Evolutionary conservation across 805 yeast species (phyloP).

Genomic region (Saturnispora dispora): DNA sequence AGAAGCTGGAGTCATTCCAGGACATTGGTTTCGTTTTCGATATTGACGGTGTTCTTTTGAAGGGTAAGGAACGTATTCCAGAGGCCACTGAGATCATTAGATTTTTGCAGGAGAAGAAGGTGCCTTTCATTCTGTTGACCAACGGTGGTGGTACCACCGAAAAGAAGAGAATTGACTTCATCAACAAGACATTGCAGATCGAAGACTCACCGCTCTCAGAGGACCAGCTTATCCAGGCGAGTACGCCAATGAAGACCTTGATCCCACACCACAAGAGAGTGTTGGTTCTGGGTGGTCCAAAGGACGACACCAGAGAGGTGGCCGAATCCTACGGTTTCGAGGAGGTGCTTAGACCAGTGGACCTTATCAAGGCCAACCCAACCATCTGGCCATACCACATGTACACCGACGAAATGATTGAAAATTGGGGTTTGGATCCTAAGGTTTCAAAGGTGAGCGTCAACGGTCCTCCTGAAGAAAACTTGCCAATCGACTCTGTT

Average conservation of each 20-base stretch:
- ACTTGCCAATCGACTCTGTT: conserved; percentile 57
- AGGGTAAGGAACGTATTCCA: conserved; percentile 61
- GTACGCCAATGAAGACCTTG: conserved; percentile 71
- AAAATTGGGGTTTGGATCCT: conserved; percentile 33
- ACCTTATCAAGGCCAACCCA: conserved; percentile 51
- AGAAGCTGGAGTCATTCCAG: conserved; percentile 8
- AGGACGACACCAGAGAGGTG: conserved; percentile 63
- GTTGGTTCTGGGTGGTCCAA: conserved; percentile 76
- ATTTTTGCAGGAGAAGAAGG: conserved; percentile 36
- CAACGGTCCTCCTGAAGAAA: conserved; percentile 18
- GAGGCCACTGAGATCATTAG: conserved; percentile 48
- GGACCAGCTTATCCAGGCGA: conserved; percentile 71
- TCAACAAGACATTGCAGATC: conserved; percentile 28
- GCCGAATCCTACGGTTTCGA: conserved; percentile 72
- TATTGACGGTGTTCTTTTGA: conserved; percentile 81
- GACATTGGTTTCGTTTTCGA: conserved; percentile 30
- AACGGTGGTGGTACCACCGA: conserved; percentile 87
- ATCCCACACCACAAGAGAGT: conserved; percentile 49
- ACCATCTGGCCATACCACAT: conserved; percentile 63
- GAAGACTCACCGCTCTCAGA: conserved; percentile 29
- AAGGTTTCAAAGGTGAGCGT: conserved; percentile 19
- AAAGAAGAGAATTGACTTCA: conserved; percentile 41
- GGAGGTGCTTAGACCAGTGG: conserved; percentile 65
- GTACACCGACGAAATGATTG: conserved; percentile 37
- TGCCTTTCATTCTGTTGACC: conserved; percentile 76